Conservation (phyloP, 1,284 basidiomycete species). For the Lentinula novae-zelandiae region DNA sequence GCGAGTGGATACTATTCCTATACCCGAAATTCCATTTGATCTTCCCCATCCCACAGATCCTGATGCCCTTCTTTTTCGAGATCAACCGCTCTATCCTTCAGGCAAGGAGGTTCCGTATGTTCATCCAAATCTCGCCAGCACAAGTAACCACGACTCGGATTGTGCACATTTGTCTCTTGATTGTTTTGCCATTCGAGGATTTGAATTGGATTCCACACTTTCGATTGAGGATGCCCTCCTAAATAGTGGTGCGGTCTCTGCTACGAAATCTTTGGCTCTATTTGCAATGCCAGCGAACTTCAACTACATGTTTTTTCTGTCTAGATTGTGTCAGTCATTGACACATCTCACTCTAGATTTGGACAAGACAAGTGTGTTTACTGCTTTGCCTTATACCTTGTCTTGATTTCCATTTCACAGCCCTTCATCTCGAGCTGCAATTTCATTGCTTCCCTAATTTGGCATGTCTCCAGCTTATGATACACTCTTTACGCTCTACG, state of each 20-base stretch:
- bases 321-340: background rate
- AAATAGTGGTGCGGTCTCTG: background rate
- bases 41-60: background rate
- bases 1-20: background rate
- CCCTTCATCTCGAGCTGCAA: background rate
- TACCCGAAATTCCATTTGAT: too few relatives aligned
- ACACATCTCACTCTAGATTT: constrained; percentile 4
- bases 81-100: background rate
- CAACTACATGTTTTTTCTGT: background rate
- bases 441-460: background rate
- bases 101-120: background rate
- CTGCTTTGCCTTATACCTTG: background rate
- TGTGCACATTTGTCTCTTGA: background rate
- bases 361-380: background rate
- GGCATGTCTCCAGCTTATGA: background rate
- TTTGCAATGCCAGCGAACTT: background rate
- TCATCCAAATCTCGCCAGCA: too few relatives aligned
- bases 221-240: constrained; percentile 2
- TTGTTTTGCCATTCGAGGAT: background rate
- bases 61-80: background rate
- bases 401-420: background rate
- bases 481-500: background rate
- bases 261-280: background rate
- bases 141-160: background rate
- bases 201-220: background rate